These are phyloP conservation scores for Ceratobasidium sp. DNA, from an alignment of 1,284 basidiomycete genomes.

Conservation along the genomic window DNA sequence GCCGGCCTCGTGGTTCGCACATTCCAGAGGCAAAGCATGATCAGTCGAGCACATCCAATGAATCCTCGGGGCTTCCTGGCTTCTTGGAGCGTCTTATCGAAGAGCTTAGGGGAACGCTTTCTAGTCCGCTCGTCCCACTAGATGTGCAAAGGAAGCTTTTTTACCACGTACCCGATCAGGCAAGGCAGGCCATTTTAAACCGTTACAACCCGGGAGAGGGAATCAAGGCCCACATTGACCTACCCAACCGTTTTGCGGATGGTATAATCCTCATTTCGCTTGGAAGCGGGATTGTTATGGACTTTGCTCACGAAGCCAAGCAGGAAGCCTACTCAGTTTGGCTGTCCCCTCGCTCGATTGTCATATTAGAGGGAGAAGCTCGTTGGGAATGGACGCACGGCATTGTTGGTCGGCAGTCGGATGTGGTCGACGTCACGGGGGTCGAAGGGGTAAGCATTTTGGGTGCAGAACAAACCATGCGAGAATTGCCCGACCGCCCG, in stretches of 20 bases:
- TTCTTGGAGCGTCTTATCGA: constrained; percentile 62
- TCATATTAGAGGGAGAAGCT: constrained; percentile 76
- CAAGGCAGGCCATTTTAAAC: constrained; percentile 81
- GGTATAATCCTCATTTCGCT: constrained; percentile 82
- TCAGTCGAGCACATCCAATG: constrained; percentile 30
- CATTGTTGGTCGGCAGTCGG: constrained; percentile 61
- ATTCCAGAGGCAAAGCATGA: constrained; percentile 21
- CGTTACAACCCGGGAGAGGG: constrained; percentile 80
- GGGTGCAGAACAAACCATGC: not conserved
- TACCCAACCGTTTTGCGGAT: constrained; percentile 75
- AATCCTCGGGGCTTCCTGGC: constrained; percentile 58
- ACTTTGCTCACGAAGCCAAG: constrained; percentile 53
- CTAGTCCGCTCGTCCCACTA: constrained; percentile 58
- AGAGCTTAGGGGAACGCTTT: constrained; percentile 53
- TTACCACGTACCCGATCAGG: constrained; percentile 57
- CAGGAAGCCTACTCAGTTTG: constrained; percentile 45
- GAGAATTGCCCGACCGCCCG: not conserved
- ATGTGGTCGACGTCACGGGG: constrained; percentile 48
- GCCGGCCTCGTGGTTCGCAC: constrained; percentile 48
- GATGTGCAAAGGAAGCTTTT: constrained; percentile 57
- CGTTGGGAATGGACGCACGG: constrained; percentile 72
- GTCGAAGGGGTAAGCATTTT: not conserved
- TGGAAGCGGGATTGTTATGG: constrained; percentile 75
- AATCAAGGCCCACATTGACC: constrained; percentile 78
- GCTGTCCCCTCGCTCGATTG: constrained; percentile 70